A percentile compares a stretch with the other conserved stretches of the same genome.
Conservation (phyloP, 2,329 filamentous ascomycete genomes). For the Verticillium nubilum region DNA sequence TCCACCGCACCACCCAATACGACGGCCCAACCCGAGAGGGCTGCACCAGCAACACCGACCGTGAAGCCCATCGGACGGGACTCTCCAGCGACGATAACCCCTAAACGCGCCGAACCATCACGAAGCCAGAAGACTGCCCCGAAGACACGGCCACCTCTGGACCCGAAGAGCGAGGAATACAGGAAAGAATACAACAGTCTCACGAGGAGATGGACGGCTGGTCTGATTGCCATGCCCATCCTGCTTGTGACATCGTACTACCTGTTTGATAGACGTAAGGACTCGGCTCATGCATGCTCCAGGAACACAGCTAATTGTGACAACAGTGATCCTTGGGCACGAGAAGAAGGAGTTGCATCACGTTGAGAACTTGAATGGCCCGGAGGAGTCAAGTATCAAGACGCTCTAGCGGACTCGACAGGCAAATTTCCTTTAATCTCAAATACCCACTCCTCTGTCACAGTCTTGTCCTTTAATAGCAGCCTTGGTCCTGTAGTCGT, state of each 20-base stretch:
- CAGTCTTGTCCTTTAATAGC: neutral
- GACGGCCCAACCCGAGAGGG: neutral
- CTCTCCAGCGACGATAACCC: neutral
- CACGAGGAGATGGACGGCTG: conserved; percentile 37
- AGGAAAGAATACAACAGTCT: conserved; percentile 36
- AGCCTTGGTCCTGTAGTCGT: neutral
- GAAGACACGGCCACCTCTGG: conserved; percentile 14
- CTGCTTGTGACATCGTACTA: conserved; percentile 50
- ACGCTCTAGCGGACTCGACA: neutral
- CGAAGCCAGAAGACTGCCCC: neutral
- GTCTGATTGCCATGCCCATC: conserved; percentile 49
- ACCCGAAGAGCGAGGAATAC: conserved; percentile 31
- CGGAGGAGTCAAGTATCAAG: neutral
- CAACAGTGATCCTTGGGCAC: neutral
- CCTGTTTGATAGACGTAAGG: conserved; percentile 45
- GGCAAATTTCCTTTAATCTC: neutral
- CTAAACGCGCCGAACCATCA: neutral
- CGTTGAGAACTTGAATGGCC: neutral
- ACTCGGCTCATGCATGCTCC: neutral
- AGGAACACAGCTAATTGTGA: neutral
- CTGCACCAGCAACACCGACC: neutral
- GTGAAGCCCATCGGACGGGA: neutral
- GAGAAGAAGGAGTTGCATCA: neutral
- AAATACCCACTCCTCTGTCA: neutral
- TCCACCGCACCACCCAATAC: neutral